Percentiles rank a stretch among this genome's conserved stretches.
Evolutionary conservation across 208 protist genomes (phyloP).

Genomic region (Zelonia costaricensis): DNA sequence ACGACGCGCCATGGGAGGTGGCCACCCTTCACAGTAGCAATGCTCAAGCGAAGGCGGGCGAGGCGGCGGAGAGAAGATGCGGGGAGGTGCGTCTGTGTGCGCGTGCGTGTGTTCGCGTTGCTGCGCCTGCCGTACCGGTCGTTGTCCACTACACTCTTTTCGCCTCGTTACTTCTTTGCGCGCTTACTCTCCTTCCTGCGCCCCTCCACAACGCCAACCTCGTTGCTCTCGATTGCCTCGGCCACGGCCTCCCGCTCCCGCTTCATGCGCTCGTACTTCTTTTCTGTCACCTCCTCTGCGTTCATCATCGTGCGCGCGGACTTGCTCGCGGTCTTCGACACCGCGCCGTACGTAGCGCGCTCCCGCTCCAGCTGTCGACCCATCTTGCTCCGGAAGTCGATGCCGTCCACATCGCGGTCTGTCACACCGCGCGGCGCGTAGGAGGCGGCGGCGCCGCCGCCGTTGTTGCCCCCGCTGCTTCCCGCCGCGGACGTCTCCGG

Average conservation of each 20-base stretch:
- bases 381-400: slow-evolving; percentile 79
- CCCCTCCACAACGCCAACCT: slow-evolving; percentile 7
- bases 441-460: slow-evolving; percentile 11
- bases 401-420: slow-evolving; percentile 37
- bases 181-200: slow-evolving; percentile 25
- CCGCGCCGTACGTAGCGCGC: slow-evolving; percentile 69
- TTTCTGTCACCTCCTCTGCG: slow-evolving; percentile 49
- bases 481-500: slow-evolving; percentile 13
- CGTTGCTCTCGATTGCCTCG: slow-evolving; percentile 63
- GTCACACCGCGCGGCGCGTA: slow-evolving; percentile 45
- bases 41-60: no score
- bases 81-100: no score
- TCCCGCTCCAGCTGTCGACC: slow-evolving; percentile 61
- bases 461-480: neutral
- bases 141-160: no score
- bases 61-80: no score
- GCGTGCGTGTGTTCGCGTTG: no score
- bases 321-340: slow-evolving; percentile 69
- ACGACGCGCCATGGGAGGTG: no score
- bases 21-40: no score
- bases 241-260: slow-evolving; percentile 60
- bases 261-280: slow-evolving; percentile 50
- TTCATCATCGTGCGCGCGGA: slow-evolving; percentile 64
- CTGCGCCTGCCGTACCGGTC: no score
- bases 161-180: slow-evolving; percentile 19